Conservation (phyloP, 202 grass and related monocot genomes). For the Digitaria exilis region DNA sequence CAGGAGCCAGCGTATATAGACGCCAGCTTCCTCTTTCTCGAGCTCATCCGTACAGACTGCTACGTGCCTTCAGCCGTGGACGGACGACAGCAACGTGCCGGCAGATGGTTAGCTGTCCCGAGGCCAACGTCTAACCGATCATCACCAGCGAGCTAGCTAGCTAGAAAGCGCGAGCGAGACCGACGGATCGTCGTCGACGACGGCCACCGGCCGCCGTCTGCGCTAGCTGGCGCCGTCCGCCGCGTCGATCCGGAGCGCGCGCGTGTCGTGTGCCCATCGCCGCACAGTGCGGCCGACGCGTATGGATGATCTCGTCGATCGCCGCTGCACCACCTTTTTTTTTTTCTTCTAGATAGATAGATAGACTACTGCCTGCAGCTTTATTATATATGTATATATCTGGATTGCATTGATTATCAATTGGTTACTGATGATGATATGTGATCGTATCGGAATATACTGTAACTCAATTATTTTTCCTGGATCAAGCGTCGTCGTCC, state of each 20-base stretch:
- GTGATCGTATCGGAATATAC: not conserved
- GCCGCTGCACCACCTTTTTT: not conserved
- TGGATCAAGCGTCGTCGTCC: not conserved
- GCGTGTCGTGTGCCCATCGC: conserved; percentile 30
- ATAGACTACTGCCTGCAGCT: no score
- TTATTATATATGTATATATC: not conserved
- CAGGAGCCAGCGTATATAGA: no score
- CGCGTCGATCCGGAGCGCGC: not conserved
- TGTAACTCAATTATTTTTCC: not conserved
- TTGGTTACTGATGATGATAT: not conserved
- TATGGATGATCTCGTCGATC: not conserved
- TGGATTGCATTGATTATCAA: not conserved
- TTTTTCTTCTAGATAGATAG: no score
- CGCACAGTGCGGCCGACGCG: not conserved
- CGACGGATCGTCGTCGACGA: not conserved
- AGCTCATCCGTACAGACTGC: no score
- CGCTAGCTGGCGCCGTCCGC: conserved; percentile 26
- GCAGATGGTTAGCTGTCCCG: not conserved
- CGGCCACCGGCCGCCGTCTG: not conserved
- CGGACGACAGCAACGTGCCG: conserved; percentile 10
- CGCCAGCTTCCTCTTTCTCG: no score
- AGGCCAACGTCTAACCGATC: conserved; percentile 39
- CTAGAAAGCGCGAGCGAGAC: conserved; percentile 22
- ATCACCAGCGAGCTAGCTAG: not conserved
- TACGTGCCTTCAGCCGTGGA: not conserved